Conservation (phyloP, 2,329 filamentous ascomycete genomes). For the Mycosphaerella sp. region DNA sequence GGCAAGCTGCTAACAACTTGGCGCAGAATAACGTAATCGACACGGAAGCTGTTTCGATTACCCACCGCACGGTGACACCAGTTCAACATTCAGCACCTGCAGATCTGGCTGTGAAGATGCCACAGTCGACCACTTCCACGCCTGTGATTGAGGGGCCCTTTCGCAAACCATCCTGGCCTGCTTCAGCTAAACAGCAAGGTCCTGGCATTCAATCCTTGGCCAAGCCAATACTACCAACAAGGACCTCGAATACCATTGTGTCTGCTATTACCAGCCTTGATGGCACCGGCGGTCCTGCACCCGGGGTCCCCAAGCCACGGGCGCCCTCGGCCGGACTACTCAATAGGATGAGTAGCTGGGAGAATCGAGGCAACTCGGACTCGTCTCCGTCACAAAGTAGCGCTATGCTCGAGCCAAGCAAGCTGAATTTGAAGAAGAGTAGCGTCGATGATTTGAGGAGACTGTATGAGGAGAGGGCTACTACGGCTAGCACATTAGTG, state of each 20-base stretch:
- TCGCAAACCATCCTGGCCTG: slow-evolving; percentile 32
- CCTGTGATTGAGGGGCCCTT: slow-evolving; percentile 21
- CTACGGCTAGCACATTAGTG: slow-evolving; percentile 31
- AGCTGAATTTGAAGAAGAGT: slow-evolving; percentile 40
- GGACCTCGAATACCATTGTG: slow-evolving; percentile 15
- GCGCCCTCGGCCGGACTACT: slow-evolving; percentile 41
- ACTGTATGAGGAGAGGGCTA: slow-evolving; percentile 45
- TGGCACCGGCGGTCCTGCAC: slow-evolving; percentile 1
- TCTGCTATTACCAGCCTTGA: slow-evolving; percentile 13
- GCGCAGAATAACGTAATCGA: slow-evolving; percentile 12
- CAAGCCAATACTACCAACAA: slow-evolving; percentile 21
- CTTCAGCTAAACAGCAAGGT: slow-evolving; percentile 25
- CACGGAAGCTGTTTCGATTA: slow-evolving; percentile 8
- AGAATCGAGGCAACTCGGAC: slow-evolving; percentile 19
- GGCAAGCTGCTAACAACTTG: slow-evolving; percentile 19
- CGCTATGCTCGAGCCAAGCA: slow-evolving; percentile 27
- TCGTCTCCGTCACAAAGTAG: slow-evolving; percentile 2
- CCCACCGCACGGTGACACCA: not conserved
- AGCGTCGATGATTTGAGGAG: slow-evolving; percentile 45
- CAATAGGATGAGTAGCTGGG: slow-evolving; percentile 44
- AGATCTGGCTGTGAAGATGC: slow-evolving; percentile 12
- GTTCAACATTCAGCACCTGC: slow-evolving; percentile 1
- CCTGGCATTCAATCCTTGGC: slow-evolving; percentile 21
- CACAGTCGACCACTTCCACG: slow-evolving; percentile 8
- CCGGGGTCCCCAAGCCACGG: slow-evolving; percentile 25